Percentiles rank a stretch among this genome's conserved stretches.
phyloP scores from a whole-genome alignment of 495 filamentous ascomycete genomes.

The Copromyces sp. region DNA sequence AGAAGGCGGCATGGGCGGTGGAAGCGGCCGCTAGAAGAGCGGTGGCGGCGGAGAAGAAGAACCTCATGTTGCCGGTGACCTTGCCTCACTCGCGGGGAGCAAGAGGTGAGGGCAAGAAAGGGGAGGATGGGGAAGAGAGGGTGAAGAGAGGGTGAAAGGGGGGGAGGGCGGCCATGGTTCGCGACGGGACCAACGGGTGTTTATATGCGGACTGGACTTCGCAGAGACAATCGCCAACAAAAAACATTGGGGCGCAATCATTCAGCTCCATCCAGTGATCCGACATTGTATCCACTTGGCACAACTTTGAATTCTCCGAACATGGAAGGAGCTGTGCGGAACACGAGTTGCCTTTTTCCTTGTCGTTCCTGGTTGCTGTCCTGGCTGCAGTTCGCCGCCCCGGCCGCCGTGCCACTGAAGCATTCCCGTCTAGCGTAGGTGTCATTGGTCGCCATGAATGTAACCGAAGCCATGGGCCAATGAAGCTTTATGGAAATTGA shows the following conservation, averaged over 20 bases:
- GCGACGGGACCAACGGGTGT: not conserved
- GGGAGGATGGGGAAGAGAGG: not conserved
- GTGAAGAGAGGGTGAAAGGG: not conserved
- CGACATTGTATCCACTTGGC: not conserved
- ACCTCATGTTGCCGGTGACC: not conserved
- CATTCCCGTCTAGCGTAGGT: too few species aligned
- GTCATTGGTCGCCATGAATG: not conserved
- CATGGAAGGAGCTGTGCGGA: not conserved
- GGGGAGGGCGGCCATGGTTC: not conserved
- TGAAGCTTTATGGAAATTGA: not conserved
- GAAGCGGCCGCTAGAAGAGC: constrained; percentile 3
- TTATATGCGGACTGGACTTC: not conserved
- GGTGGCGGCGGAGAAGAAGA: constrained; percentile 3
- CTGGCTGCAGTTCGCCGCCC: not conserved
- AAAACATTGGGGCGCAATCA: not conserved
- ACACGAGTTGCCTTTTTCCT: not conserved
- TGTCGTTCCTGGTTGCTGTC: not conserved
- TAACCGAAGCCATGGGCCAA: not conserved
- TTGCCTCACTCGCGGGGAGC: not conserved
- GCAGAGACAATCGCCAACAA: not conserved
- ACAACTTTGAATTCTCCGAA: not conserved
- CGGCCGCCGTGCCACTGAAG: not conserved
- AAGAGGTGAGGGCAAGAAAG: not conserved
- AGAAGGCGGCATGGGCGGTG: constrained; percentile 4
- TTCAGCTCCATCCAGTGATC: not conserved